Conservation (phyloP, 139 green algal species). For the Gonium pectorale region DNA sequence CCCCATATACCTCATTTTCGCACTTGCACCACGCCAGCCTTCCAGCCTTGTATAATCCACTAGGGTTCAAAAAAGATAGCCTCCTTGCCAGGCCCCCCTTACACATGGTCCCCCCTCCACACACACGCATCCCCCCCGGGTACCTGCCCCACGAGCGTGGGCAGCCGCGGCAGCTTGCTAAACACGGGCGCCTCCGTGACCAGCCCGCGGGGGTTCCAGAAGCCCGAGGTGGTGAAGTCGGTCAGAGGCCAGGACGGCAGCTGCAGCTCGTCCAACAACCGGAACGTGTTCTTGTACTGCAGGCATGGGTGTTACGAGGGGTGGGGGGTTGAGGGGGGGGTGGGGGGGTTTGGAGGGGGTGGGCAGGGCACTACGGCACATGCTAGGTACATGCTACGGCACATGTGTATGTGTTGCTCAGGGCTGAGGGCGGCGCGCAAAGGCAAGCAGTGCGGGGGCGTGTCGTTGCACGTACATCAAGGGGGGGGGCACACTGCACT, state of each 20-base stretch:
- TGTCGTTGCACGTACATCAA: too few species aligned
- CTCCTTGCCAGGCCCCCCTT: too few species aligned
- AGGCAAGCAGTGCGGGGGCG: too few species aligned
- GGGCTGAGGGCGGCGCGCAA: too few species aligned
- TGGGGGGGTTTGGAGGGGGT: background rate
- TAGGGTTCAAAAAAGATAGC: too few species aligned
- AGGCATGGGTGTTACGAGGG: background rate
- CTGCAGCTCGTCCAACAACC: slow-evolving; percentile 61
- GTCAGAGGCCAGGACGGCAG: slow-evolving; percentile 78
- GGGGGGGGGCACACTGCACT: too few species aligned
- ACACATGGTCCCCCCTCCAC: too few species aligned
- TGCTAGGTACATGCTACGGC: too few species aligned
- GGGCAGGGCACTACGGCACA: background rate
- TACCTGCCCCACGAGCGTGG: slow-evolving; percentile 82
- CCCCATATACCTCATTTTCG: too few species aligned
- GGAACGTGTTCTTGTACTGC: slow-evolving; percentile 74
- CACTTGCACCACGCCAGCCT: too few species aligned
- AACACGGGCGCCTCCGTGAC: slow-evolving; percentile 87
- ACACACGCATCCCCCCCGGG: background rate
- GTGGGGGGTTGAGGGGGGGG: background rate
- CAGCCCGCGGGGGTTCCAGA: slow-evolving; percentile 79
- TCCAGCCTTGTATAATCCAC: too few species aligned
- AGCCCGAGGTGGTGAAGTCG: slow-evolving; percentile 77
- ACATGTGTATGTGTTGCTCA: too few species aligned
- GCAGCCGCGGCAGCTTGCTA: slow-evolving; percentile 74